A percentile compares a stretch with the other conserved stretches of the same genome.
phyloP scores from a whole-genome alignment of 2,329 filamentous ascomycete genomes.

The Ceratocystis albifundus region DNA sequence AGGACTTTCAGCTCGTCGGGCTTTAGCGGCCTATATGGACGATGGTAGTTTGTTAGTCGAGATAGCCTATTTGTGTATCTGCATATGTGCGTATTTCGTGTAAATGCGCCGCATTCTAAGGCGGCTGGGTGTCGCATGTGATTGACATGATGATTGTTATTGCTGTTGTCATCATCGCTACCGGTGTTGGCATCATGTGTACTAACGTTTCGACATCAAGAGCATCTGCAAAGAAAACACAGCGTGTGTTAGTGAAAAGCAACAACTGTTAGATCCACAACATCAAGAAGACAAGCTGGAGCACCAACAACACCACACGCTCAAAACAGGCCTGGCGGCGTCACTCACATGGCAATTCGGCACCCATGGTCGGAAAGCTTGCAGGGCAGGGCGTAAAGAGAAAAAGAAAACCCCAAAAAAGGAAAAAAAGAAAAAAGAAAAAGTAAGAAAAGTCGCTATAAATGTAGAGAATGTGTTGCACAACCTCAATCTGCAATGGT shows the following conservation, averaged over 20 bases:
- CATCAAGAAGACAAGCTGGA: not conserved
- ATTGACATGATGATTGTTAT: not conserved
- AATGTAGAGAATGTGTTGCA: not conserved
- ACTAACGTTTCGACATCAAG: constrained; percentile 88
- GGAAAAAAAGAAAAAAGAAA: not conserved
- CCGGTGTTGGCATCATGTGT: not conserved
- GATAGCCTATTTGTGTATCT: not conserved
- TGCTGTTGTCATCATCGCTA: constrained; percentile 13
- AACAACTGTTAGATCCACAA: not conserved
- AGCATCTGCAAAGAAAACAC: constrained; percentile 53
- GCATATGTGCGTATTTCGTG: not conserved
- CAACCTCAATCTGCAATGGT: not conserved
- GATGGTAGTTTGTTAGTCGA: not conserved
- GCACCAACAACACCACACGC: not conserved
- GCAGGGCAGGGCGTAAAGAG: not conserved
- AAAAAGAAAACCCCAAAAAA: constrained; percentile 3
- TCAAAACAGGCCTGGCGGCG: not conserved
- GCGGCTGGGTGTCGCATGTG: not conserved
- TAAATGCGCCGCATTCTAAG: not conserved
- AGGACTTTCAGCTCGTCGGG: constrained; percentile 85
- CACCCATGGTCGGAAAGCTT: constrained; percentile 33
- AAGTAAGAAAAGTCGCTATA: not conserved
- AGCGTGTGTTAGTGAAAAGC: constrained; percentile 7
- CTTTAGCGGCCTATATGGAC: constrained; percentile 60
- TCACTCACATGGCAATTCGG: constrained; percentile 40